Conservation (phyloP, 352 stramenopile genomes). For the Globisporangium middletonii region DNA sequence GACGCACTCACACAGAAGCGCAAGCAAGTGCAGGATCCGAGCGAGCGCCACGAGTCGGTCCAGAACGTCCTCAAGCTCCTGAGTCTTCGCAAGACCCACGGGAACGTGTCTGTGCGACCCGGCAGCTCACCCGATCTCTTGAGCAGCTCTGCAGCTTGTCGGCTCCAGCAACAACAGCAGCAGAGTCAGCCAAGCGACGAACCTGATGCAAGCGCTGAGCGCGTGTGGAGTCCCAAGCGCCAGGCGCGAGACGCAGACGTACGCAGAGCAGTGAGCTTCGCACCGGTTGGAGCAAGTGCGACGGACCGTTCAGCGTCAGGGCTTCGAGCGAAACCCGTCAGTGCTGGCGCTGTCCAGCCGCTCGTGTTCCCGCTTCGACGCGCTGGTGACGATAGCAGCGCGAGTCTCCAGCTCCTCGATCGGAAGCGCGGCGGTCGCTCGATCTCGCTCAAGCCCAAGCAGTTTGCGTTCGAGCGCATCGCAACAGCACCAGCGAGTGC, state of each 20-base stretch:
- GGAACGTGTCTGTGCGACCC: not conserved
- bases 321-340: not conserved
- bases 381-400: not conserved
- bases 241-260: not conserved
- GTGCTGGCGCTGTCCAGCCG: not conserved
- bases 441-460: conserved; percentile 4
- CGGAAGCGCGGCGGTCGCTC: not conserved
- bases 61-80: conserved; percentile 52
- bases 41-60: conserved; percentile 22
- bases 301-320: too few relatives aligned
- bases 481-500: too few relatives aligned
- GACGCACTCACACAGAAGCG: not conserved
- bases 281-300: not conserved
- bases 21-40: conserved; percentile 8
- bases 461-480: conserved; percentile 10
- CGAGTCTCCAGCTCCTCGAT: conserved; percentile 7
- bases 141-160: not conserved
- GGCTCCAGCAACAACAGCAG: not conserved
- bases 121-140: conserved; percentile 9
- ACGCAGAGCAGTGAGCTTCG: not conserved
- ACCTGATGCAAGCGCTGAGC: too few relatives aligned
- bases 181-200: not conserved
- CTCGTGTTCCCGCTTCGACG: conserved; percentile 11
- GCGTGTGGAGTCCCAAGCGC: conserved; percentile 3
- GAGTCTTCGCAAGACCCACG: conserved; percentile 33